Percentiles rank a stretch among this genome's conserved stretches.
Conservation (phyloP, 2,329 filamentous ascomycete genomes). For the Fusarium sambucinum region DNA sequence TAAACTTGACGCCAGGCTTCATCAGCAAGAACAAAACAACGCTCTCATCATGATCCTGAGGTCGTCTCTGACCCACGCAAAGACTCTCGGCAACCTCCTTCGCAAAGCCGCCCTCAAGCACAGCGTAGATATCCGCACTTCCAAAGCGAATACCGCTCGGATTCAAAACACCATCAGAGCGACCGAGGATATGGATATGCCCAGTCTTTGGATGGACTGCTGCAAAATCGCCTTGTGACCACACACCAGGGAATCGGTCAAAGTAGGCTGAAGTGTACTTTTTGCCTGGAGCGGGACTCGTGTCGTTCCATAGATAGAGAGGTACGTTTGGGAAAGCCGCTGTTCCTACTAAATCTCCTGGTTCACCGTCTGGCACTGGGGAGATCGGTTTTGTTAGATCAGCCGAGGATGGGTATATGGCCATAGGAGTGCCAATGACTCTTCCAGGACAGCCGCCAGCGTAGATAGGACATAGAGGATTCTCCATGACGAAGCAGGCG, state of each 20-base stretch:
- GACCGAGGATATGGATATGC: slow-evolving; percentile 74
- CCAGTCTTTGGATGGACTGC: slow-evolving; percentile 75
- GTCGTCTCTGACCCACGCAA: slow-evolving; percentile 81
- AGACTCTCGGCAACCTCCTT: slow-evolving; percentile 76
- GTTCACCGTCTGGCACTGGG: slow-evolving; percentile 67
- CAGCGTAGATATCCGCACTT: slow-evolving; percentile 82
- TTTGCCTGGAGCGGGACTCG: slow-evolving; percentile 60
- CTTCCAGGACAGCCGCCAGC: slow-evolving; percentile 66
- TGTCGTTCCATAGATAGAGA: slow-evolving; percentile 72
- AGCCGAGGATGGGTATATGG: slow-evolving; percentile 66
- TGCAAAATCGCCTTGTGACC: slow-evolving; percentile 88
- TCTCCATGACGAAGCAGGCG: slow-evolving; percentile 72
- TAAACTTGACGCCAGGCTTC: slow-evolving; percentile 68
- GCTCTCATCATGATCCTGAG: slow-evolving; percentile 64
- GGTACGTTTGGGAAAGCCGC: slow-evolving; percentile 82
- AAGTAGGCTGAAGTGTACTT: slow-evolving; percentile 73
- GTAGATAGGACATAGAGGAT: slow-evolving; percentile 76
- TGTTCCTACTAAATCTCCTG: slow-evolving; percentile 81
- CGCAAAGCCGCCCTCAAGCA: slow-evolving; percentile 75
- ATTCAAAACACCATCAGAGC: slow-evolving; percentile 84
- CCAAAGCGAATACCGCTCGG: slow-evolving; percentile 84
- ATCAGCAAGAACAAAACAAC: slow-evolving; percentile 69
- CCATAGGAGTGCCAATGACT: slow-evolving; percentile 63
- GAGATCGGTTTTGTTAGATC: slow-evolving; percentile 61
- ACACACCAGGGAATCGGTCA: slow-evolving; percentile 73